Base-by-base conservation (phyloP, 495 filamentous ascomycete genomes). In the Cercophora samala region DNA sequence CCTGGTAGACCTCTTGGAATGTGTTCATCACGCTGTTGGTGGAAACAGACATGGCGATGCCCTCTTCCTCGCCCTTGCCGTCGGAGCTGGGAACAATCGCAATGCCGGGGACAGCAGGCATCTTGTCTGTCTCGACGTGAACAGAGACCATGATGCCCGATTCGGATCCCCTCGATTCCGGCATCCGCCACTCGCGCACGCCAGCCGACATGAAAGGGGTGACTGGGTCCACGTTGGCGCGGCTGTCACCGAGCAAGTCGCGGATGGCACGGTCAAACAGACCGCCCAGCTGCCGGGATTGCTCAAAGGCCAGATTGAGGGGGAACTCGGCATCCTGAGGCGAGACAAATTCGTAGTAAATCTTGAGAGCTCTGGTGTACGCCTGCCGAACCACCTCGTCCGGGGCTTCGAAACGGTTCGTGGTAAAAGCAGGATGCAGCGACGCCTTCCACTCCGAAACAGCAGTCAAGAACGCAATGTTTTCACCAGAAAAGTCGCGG, bases 401-500 rank as follows among this genome's bases (percentile, higher is more conserved):
- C 13, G 72, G 68, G 18, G 60, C 26, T 46, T 74, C 64, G 55
- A 64, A 58, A 25, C 68, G 64, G 69, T 66, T 70, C 4, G n/a
- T 6, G 5, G 60, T 25, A 22, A 19, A 19, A 18, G 60, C 60
- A 22, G 60, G n/a, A 9, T 25, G 17, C 25, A 76, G 65, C 21
- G 65, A 60, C 56, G 62, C 61, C 69, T 84, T 86, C 85, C 86
- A 90, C 32, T 84, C 79, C 18, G 83, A 73, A 23, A 89, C 80
- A 64, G 79, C 75, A 26, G 80, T 86, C 1, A 90, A 81, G 79
- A 90, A 90, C 66, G 85, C 82, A 60, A 90, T 85, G 76, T 90
- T 90, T 73, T 90, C 88, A 32, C 85, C 87, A 19, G 87, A 88
- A 72, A 90, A 88, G 64, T 90, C 88, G 64, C 82, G 78, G 6